Percentiles rank a stretch among this genome's conserved stretches.
These are phyloP conservation scores for Megacollybia marginata DNA, from an alignment of 768 basidiomycete genomes.

Conservation along the genomic window DNA sequence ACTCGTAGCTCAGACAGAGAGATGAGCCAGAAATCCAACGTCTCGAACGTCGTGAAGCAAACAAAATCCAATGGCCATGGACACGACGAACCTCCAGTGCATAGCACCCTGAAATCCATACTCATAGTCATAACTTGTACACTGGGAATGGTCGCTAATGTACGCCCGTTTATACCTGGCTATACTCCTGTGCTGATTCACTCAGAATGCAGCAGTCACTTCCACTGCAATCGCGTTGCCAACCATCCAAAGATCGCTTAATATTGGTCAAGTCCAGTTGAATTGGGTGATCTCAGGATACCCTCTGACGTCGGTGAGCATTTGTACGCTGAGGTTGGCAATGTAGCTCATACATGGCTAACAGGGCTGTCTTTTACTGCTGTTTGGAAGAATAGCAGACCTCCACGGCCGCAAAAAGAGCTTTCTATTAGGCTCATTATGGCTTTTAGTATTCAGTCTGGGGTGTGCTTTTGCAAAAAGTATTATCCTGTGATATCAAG, in stretches of 20 bases:
- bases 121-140: constrained; percentile 20
- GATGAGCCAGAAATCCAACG: no score
- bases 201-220: constrained; percentile 27
- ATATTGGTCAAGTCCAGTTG: constrained; percentile 41
- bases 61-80: no score
- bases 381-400: constrained; percentile 77
- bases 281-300: constrained; percentile 69
- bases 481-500: neutral
- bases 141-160: constrained; percentile 26
- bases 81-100: no score
- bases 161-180: constrained; percentile 4
- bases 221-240: constrained; percentile 46
- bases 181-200: no score
- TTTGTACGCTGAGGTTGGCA: no score
- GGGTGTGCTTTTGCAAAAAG: constrained; percentile 52
- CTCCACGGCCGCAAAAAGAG: constrained; percentile 65
- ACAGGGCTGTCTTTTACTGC: constrained; percentile 74
- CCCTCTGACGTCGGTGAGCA: constrained; percentile 50
- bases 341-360: no score
- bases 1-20: no score
- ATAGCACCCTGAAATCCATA: neutral
- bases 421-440: constrained; percentile 54
- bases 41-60: no score
- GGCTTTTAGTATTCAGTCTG: constrained; percentile 50
- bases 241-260: constrained; percentile 40